Base-by-base conservation (phyloP, 129 eudicot genomes). In the Glebionis coronaria region DNA sequence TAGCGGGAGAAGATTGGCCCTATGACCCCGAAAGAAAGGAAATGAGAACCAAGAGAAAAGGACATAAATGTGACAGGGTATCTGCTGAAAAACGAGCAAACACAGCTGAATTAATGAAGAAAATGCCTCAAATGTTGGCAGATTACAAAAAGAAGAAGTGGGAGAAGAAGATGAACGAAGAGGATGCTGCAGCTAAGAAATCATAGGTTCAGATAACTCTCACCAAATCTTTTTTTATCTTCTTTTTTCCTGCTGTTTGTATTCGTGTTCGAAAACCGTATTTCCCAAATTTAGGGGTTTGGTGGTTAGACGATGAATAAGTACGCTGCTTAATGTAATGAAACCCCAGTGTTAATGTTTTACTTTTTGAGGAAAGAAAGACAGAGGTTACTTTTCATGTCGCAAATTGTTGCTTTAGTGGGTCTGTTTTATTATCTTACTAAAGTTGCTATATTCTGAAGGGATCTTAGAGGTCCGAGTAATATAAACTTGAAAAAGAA, bases 101-200 rank as follows among this genome's bases (percentile, higher is more conserved):
- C 12, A 91, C 96, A 0, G 96, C 88, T 70, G 88, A 79, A 25
- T 69, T 88, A 49, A 91, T 91, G 98, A 73, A 83, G 82, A 84
- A 82, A 61, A 91, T 91, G 98, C 95, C 98, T 15, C 78, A 77
- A n/a, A 81, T 79, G 94, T 74, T 88, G 67, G 95, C 91, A 0
- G 97, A 88, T 65, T 91, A 83, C 61, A 50, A 80, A 81, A 91
- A 83, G 87, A 85, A 85, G 63, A 91, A 72, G 65, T 91, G 98
- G 98, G 96, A 88, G 85, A 82, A 76, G 84, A 91, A 91, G 87
- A 88, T 91, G 98, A 85, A 85, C 42, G 91, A 80, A 73, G 98
- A 91, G 73, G 96, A 91, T 42, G 90, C 85, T 21, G 87, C 82
- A 49, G 87, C 96, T 60, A 85, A 83, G 67, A 87, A 87, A 50